Evolutionary conservation across 768 basidiomycete genomes (phyloP).

Genomic region (Xerocomellus chrysenteron): DNA sequence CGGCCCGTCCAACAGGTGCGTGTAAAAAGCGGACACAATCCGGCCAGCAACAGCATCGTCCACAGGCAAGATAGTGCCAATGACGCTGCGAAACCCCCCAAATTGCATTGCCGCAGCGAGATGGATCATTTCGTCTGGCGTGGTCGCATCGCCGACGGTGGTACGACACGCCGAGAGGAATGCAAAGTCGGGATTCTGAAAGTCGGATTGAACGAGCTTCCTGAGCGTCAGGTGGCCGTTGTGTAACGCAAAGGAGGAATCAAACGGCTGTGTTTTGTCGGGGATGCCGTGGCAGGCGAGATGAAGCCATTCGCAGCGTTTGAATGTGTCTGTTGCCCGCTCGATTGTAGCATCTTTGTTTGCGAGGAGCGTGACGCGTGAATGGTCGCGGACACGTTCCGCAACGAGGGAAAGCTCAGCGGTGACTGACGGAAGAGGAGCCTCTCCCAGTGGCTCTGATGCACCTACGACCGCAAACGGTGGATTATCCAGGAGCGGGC

Average conservation of each 20-base stretch:
- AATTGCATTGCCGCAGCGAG: slow-evolving; percentile 15
- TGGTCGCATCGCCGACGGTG: slow-evolving; percentile 13
- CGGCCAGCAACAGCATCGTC: slow-evolving; percentile 7
- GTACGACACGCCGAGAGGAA: slow-evolving; percentile 30
- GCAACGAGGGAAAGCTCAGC: slow-evolving; percentile 10
- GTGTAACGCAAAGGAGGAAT: slow-evolving; percentile 10
- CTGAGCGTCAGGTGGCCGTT: slow-evolving; percentile 8
- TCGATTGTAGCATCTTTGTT: slow-evolving; percentile 3
- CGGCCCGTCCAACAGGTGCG: not conserved
- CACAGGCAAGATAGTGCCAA: slow-evolving; percentile 28
- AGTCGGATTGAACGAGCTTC: not conserved
- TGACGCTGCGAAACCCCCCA: slow-evolving; percentile 21
- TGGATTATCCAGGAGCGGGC: not conserved
- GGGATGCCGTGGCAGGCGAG: slow-evolving; percentile 26
- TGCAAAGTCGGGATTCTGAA: slow-evolving; percentile 2
- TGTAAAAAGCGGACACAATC: slow-evolving; percentile 8
- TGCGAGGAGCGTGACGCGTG: not conserved
- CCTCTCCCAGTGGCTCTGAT: slow-evolving; percentile 1
- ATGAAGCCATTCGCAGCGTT: slow-evolving; percentile 21
- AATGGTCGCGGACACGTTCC: not conserved
- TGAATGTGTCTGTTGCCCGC: not conserved
- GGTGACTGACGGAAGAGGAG: not conserved
- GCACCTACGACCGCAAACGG: not conserved
- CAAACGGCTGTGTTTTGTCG: slow-evolving; percentile 4
- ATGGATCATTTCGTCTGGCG: slow-evolving; percentile 23